These are phyloP conservation scores for Fusarium xylarioides DNA, from an alignment of 2,329 filamentous ascomycete species.

Conservation along the genomic window DNA sequence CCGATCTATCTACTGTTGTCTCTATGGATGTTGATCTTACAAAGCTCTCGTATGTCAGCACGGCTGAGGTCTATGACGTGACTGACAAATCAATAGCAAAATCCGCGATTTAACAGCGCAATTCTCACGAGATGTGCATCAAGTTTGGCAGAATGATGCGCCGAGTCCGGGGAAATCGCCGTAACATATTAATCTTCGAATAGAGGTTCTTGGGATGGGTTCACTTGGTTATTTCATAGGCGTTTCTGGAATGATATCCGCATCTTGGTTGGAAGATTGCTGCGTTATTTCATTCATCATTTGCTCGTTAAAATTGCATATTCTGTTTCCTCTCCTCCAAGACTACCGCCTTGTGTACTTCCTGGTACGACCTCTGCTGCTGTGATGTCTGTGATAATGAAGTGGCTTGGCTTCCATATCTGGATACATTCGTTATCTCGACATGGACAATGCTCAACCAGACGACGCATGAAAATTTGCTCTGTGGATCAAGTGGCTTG, in stretches of 20 bases:
- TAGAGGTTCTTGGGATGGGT: not conserved
- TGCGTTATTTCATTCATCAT: not conserved
- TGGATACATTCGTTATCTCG: not conserved
- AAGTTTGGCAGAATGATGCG: constrained; percentile 22
- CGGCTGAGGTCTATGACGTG: not conserved
- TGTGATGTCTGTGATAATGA: not conserved
- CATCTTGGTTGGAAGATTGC: not conserved
- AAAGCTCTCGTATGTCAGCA: constrained; percentile 22
- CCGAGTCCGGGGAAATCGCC: not conserved
- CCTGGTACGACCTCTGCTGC: no score
- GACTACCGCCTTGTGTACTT: no score
- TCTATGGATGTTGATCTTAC: constrained; percentile 44
- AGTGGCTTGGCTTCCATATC: not conserved
- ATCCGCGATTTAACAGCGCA: constrained; percentile 34
- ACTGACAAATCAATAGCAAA: constrained; percentile 18
- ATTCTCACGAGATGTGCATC: constrained; percentile 30
- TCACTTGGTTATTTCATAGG: not conserved
- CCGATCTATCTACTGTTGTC: constrained; percentile 44
- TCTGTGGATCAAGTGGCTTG: not conserved
- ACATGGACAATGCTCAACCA: not conserved
- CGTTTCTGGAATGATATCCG: constrained; percentile 26
- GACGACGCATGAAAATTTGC: not conserved
- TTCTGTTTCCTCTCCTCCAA: not conserved
- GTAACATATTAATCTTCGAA: not conserved
- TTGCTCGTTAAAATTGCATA: not conserved